phyloP scores from a whole-genome alignment of 305 asterid genomes.

The Solanum chacoense region DNA sequence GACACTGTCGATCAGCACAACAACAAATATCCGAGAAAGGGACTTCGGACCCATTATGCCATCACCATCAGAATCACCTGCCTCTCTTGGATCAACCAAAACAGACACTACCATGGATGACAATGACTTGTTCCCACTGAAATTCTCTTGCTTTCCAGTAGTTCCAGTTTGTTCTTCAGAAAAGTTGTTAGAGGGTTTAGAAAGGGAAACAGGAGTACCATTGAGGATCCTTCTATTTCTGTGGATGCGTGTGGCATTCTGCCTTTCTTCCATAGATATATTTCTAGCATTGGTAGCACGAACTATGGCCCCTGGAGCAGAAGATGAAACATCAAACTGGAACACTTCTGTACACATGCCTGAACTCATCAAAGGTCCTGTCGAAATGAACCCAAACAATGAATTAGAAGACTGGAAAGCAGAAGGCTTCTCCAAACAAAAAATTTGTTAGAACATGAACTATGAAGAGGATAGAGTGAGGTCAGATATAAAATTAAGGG shows the following conservation, averaged over 20 bases:
- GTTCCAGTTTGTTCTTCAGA: constrained; percentile 34
- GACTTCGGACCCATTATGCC: constrained; percentile 79
- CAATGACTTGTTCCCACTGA: constrained; percentile 30
- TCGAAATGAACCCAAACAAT: neutral
- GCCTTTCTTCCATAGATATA: constrained; percentile 27
- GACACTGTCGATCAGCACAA: constrained; percentile 76
- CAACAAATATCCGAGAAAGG: constrained; percentile 73
- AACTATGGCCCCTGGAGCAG: constrained; percentile 54
- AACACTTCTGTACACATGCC: constrained; percentile 95
- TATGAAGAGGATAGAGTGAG: neutral
- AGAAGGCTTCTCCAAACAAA: neutral
- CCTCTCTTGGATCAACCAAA: constrained; percentile 89
- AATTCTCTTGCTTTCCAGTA: constrained; percentile 30
- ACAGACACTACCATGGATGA: constrained; percentile 95
- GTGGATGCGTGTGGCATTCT: constrained; percentile 34
- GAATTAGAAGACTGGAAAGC: neutral
- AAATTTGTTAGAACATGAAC: neutral
- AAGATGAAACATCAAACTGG: constrained; percentile 75
- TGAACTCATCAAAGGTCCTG: constrained; percentile 93
- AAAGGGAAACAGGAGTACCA: constrained; percentile 39
- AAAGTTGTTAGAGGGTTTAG: constrained; percentile 43
- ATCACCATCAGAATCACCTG: constrained; percentile 60
- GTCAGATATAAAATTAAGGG: neutral
- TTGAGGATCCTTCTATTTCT: constrained; percentile 68
- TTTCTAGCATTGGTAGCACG: constrained; percentile 42